A percentile compares a stretch with the other conserved stretches of the same genome.
These are phyloP conservation scores for Chrysanthemum makinoi DNA, from an alignment of 129 eudicot species.

Conservation along the genomic window DNA sequence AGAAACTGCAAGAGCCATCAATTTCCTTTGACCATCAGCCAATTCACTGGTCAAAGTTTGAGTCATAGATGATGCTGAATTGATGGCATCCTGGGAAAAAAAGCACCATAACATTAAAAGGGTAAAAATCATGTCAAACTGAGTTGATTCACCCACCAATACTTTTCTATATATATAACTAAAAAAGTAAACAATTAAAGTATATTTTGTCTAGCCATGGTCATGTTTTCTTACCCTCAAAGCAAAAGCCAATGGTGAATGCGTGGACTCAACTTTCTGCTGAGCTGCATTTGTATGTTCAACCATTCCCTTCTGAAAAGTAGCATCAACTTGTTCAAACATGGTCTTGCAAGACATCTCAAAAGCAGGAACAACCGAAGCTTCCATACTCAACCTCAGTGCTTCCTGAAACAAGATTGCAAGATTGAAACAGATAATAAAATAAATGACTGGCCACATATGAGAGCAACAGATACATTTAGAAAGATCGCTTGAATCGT, in stretches of 20 bases:
- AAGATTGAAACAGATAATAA: background rate
- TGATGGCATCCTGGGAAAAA: slow-evolving; percentile 61
- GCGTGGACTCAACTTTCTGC: slow-evolving; percentile 69
- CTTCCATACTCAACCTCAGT: slow-evolving; percentile 69
- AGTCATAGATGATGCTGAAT: slow-evolving; percentile 77
- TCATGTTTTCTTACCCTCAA: slow-evolving; percentile 55
- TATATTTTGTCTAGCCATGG: background rate
- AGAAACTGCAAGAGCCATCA: slow-evolving; percentile 65
- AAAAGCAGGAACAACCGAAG: slow-evolving; percentile 74
- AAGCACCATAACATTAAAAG: background rate
- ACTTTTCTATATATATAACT: background rate
- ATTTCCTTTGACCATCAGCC: slow-evolving; percentile 77
- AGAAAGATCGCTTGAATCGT: background rate
- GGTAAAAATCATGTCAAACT: background rate
- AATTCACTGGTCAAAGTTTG: slow-evolving; percentile 64
- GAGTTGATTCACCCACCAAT: background rate
- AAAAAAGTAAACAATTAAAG: background rate
- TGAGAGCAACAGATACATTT: background rate
- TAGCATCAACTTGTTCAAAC: slow-evolving; percentile 88
- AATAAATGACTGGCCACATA: background rate
- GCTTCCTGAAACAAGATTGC: slow-evolving; percentile 59
- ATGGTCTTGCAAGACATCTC: slow-evolving; percentile 84
- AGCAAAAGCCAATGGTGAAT: slow-evolving; percentile 73
- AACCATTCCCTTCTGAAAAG: slow-evolving; percentile 82
- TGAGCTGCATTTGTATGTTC: slow-evolving; percentile 64